Evolutionary conservation across 2,329 filamentous ascomycete genomes (phyloP), one percentile per base, ranked within the genome.

Genomic region (Pseudogymnoascus sp.): DNA sequence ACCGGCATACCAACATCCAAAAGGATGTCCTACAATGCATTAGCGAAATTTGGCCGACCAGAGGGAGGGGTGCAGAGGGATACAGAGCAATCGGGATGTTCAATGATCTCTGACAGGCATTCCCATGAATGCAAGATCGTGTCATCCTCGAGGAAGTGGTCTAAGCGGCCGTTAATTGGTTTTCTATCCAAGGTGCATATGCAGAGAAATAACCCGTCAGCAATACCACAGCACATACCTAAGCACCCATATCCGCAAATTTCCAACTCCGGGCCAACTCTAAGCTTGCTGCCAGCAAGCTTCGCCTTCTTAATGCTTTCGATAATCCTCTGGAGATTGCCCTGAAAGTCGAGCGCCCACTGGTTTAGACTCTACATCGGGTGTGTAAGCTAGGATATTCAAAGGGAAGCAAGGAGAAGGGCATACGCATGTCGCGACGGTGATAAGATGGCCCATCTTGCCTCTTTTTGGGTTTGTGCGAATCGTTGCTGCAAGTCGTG

Each of bases 21-120:
- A 19, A 90, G 78, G 68, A 91, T 91, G 71, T 83, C 87, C 68
- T 88, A 78, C n/a, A n/a, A n/a, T n/a, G n/a, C n/a, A n/a, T n/a
- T n/a, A n/a, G n/a, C n/a, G n/a, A n/a, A n/a, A n/a, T n/a, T n/a
- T n/a, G n/a, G n/a, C n/a, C n/a, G n/a, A n/a, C n/a, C n/a, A n/a
- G n/a, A n/a, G n/a, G n/a, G n/a, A n/a, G n/a, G n/a, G n/a, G n/a
- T n/a, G n/a, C n/a, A n/a, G n/a, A n/a, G n/a, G n/a, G n/a, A n/a
- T n/a, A n/a, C n/a, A n/a, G n/a, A n/a, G 66, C 81, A 85, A 9
- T 57, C 79, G 36, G 81, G 74, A 73, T 90, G 80, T 4, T 77
- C 73, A 19, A 91, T 77, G 65, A 91, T 88, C 59, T 79, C 76
- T 10, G 77, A 78, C 0, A 89, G 78, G 74, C 83, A 81, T 69